Base-by-base conservation (phyloP, 164 flowering plant genomes). In the Nelumbo lutea region DNA sequence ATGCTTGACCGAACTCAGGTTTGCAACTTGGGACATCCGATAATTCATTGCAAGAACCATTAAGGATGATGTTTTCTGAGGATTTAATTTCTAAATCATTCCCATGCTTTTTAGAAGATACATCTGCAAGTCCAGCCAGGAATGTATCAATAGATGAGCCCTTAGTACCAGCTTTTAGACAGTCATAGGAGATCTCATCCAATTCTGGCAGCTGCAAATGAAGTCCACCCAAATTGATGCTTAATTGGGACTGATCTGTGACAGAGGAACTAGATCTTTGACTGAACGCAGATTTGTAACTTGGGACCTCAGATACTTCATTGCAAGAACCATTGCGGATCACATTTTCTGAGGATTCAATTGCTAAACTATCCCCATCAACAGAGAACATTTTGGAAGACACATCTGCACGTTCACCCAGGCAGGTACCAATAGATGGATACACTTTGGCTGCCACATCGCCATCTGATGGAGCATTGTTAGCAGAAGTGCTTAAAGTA, bases 401-500 rank as follows among this genome's bases (percentile, higher is more conserved):
- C 9, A 62, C 13, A 42, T 78, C 80, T 47, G 38, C 72, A 63
- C 42, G 15, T 64, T 78, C 85, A 68, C 72, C 57, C 9, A 41
- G 77, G 72, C 4, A 65, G 52, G 48, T 53, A 43, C 61, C 75
- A 67, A 65, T 62, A 62, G 82, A 68, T 68, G 81, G 70, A 64
- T 47, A 73, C 3, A 46, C 65, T 63, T 80, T 69, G 9, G 72
- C 77, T 38, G 74, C 74, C 60, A 45, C 79, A 73, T 84, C 89
- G 66, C 71, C 72, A 74, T 78, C 83, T 9, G 78, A 70, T 5
- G 42, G 76, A 39, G 48, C 61, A 71, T 58, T 74, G 50, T 82
- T 85, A 61, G 75, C 80, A 42, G 77, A 64, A 72, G 48, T 78
- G 73, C 83, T 85, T 44, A 61, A 67, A 46, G 83, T 61, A 70